These are phyloP conservation scores for Pseudozyma sp. DNA, from an alignment of 1,284 basidiomycete genomes.

Conservation along the genomic window DNA sequence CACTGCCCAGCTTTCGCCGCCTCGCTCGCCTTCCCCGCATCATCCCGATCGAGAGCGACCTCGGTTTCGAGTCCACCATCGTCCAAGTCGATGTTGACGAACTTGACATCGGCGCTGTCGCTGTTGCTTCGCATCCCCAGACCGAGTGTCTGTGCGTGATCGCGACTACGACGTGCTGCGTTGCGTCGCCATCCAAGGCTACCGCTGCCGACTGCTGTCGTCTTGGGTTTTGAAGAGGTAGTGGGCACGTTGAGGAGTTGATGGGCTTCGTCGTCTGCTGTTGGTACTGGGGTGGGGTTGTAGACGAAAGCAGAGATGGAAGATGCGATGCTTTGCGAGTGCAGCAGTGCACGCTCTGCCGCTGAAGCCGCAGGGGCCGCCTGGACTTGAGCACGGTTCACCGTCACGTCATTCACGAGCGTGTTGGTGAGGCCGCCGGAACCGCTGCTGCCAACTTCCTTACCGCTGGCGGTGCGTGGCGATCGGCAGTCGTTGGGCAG, in stretches of 20 bases:
- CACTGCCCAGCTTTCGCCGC: conserved; percentile 26
- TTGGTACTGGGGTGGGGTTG: conserved; percentile 50
- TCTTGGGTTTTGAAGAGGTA: conserved; percentile 15
- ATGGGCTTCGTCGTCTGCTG: conserved; percentile 3
- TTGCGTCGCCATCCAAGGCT: conserved; percentile 41
- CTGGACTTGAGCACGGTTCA: conserved; percentile 27
- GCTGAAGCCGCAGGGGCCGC: background rate
- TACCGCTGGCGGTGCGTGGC: conserved; percentile 35
- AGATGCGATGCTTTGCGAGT: conserved; percentile 54
- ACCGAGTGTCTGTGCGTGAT: conserved; percentile 15
- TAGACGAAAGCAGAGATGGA: conserved; percentile 56
- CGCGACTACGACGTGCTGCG: conserved; percentile 17
- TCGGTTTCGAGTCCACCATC: conserved; percentile 31
- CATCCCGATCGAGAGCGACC: conserved; percentile 12
- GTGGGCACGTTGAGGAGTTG: conserved; percentile 8
- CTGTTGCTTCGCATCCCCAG: conserved; percentile 22
- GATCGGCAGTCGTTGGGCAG: conserved; percentile 44
- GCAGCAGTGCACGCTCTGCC: conserved; percentile 8
- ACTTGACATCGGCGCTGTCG: conserved; percentile 32
- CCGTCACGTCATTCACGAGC: conserved; percentile 19
- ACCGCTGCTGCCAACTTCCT: conserved; percentile 20
- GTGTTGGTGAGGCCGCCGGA: conserved; percentile 12
- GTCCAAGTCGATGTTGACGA: conserved; percentile 48
- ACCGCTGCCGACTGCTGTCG: background rate
- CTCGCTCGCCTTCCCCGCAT: conserved; percentile 5